These are phyloP conservation scores for Styphnolobium japonicum DNA, from an alignment of 306 rosid species.

Conservation along the genomic window DNA sequence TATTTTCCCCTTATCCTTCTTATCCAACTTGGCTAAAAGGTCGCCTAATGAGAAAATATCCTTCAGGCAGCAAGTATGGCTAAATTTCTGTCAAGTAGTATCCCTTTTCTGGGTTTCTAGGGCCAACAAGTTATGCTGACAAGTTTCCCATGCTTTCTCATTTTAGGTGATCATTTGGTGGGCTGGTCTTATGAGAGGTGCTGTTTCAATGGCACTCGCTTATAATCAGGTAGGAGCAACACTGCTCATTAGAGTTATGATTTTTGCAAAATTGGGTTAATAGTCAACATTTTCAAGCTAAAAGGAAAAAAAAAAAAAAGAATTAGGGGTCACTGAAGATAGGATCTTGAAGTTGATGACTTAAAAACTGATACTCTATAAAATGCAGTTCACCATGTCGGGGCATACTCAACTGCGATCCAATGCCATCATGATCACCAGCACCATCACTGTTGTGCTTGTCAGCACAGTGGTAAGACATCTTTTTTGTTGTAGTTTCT, in stretches of 20 bases:
- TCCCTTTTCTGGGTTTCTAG: not conserved
- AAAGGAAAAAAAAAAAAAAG: not conserved
- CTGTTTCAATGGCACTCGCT: slow-evolving; percentile 96
- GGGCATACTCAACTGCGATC: slow-evolving; percentile 77
- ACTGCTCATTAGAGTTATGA: not conserved
- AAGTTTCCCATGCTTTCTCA: slow-evolving; percentile 17
- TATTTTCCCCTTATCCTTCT: slow-evolving; percentile 82
- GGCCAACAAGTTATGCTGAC: slow-evolving; percentile 4
- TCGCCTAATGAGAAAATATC: slow-evolving; percentile 45
- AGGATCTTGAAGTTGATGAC: slow-evolving; percentile 4
- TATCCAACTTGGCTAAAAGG: slow-evolving; percentile 73
- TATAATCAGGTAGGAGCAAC: slow-evolving; percentile 77
- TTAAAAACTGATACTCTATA: slow-evolving; percentile 4
- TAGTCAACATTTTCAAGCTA: not conserved
- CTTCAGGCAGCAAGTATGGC: slow-evolving; percentile 70
- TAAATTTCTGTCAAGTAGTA: slow-evolving; percentile 7
- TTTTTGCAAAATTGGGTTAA: not conserved
- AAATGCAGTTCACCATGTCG: slow-evolving; percentile 77
- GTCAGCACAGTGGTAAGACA: slow-evolving; percentile 86
- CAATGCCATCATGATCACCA: slow-evolving; percentile 91
- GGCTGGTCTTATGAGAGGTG: slow-evolving; percentile 99
- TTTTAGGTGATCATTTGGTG: slow-evolving; percentile 87
- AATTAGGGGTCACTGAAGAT: not conserved
- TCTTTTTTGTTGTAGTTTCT: not conserved
- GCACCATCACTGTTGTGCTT: slow-evolving; percentile 92